phyloP scores from a whole-genome alignment of 352 stramenopile species.

The Blastocystis sp. region DNA sequence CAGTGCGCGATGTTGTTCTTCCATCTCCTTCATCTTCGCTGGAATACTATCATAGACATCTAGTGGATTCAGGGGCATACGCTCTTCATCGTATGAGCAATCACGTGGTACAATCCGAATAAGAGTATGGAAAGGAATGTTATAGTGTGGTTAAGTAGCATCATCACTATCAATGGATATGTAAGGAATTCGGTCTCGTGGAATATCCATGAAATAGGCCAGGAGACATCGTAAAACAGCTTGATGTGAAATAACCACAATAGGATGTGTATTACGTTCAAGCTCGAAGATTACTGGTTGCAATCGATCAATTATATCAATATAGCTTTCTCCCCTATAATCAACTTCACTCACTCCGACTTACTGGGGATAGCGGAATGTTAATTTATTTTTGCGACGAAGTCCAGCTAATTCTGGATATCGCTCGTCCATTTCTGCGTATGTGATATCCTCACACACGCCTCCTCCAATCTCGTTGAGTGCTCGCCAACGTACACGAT shows the following conservation, averaged over 20 bases:
- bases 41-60: conserved; percentile 58
- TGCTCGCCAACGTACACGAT: conserved; percentile 64
- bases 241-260: conserved; percentile 81
- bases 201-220: conserved; percentile 88
- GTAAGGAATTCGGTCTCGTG: conserved; percentile 81
- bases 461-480: conserved; percentile 92
- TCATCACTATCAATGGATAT: conserved; percentile 67
- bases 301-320: conserved; percentile 90
- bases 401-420: conserved; percentile 68
- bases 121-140: conserved; percentile 54
- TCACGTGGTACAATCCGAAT: conserved; percentile 46
- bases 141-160: not conserved
- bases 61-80: conserved; percentile 36
- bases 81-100: conserved; percentile 54
- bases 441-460: conserved; percentile 90
- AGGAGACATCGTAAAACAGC: conserved; percentile 88
- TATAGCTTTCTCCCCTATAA: conserved; percentile 83
- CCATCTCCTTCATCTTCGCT: conserved; percentile 46
- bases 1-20: conserved; percentile 6
- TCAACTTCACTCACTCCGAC: not conserved
- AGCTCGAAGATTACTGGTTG: conserved; percentile 92
- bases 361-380: conserved; percentile 53
- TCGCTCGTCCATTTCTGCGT: conserved; percentile 87
- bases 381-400: conserved; percentile 13
- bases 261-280: conserved; percentile 82